Evolutionary conservation across 108 stramenopile species (phyloP).

Genomic region (Stephanodiscus minutulus): DNA sequence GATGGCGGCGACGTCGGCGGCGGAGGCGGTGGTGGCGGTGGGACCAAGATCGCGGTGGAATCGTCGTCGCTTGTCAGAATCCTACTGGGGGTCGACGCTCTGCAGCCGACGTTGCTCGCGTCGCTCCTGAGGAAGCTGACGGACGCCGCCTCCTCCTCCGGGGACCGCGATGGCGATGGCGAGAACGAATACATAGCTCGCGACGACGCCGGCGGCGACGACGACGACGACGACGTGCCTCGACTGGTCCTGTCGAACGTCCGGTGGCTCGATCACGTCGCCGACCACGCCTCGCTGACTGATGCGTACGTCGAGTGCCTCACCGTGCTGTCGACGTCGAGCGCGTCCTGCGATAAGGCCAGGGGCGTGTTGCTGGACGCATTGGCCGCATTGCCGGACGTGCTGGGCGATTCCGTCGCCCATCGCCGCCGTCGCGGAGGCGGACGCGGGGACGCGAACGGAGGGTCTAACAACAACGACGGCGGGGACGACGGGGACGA

Average conservation of each 20-base stretch:
- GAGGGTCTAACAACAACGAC: not conserved
- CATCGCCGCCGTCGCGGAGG: constrained; percentile 4
- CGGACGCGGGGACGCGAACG: not conserved
- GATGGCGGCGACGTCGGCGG: not conserved
- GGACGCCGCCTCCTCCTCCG: constrained; percentile 22
- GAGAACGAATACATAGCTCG: too few species aligned
- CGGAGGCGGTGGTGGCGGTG: not conserved
- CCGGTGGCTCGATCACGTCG: constrained; percentile 56
- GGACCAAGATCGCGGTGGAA: constrained; percentile 9
- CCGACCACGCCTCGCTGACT: constrained; percentile 35
- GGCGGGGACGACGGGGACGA: constrained; percentile 23
- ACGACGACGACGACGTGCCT: constrained; percentile 28
- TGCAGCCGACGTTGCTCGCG: constrained; percentile 48
- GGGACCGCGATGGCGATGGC: not conserved
- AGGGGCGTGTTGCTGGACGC: constrained; percentile 42
- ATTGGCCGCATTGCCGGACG: constrained; percentile 46
- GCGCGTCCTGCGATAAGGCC: constrained; percentile 15
- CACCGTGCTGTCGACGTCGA: constrained; percentile 28
- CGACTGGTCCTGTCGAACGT: constrained; percentile 50
- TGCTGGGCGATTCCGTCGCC: constrained; percentile 24
- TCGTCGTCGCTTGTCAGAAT: constrained; percentile 46
- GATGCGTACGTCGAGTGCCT: constrained; percentile 39
- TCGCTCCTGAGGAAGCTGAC: constrained; percentile 41
- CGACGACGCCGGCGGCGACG: not conserved
- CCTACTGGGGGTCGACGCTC: constrained; percentile 46